Percentiles rank a stretch among this genome's conserved stretches.
phyloP scores from a whole-genome alignment of 805 yeast species.

The Lachancea sp. region DNA sequence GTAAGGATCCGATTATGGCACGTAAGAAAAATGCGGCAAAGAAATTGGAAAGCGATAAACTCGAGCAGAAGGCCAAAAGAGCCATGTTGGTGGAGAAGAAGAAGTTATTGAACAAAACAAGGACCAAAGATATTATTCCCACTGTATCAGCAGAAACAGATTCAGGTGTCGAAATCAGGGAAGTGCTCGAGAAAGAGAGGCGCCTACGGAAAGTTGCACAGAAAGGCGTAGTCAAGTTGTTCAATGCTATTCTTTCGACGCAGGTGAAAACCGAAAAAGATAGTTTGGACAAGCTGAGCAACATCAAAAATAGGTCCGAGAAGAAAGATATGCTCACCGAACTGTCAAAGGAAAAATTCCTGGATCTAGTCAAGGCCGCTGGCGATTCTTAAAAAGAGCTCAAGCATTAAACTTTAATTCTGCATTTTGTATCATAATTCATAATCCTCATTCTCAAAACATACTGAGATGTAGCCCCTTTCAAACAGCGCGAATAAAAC shows the following conservation, averaged over 20 bases:
- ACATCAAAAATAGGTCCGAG: conserved; percentile 42
- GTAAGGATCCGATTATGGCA: conserved; percentile 85
- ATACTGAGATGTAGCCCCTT: not conserved
- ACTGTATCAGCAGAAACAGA: conserved; percentile 47
- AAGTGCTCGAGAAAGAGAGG: conserved; percentile 59
- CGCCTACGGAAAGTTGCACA: conserved; percentile 75
- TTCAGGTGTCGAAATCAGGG: conserved; percentile 39
- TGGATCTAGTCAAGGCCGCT: conserved; percentile 80
- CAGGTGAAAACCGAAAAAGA: conserved; percentile 57
- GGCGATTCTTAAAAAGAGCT: conserved; percentile 36
- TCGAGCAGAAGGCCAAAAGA: conserved; percentile 78
- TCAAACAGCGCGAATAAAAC: not conserved
- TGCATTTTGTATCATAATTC: conserved; percentile 11
- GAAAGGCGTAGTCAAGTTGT: conserved; percentile 77
- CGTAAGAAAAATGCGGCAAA: conserved; percentile 66
- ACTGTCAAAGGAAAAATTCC: conserved; percentile 80
- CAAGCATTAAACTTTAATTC: not conserved
- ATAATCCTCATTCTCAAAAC: not conserved
- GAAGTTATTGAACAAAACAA: conserved; percentile 54
- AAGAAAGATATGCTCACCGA: conserved; percentile 55
- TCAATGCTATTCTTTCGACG: conserved; percentile 75
- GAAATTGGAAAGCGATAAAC: conserved; percentile 70
- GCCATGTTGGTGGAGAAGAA: conserved; percentile 66
- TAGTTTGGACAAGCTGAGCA: conserved; percentile 40
- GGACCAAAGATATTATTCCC: conserved; percentile 66